phyloP scores from a whole-genome alignment of 805 yeast genomes.

The Blastobotrys parvus region DNA sequence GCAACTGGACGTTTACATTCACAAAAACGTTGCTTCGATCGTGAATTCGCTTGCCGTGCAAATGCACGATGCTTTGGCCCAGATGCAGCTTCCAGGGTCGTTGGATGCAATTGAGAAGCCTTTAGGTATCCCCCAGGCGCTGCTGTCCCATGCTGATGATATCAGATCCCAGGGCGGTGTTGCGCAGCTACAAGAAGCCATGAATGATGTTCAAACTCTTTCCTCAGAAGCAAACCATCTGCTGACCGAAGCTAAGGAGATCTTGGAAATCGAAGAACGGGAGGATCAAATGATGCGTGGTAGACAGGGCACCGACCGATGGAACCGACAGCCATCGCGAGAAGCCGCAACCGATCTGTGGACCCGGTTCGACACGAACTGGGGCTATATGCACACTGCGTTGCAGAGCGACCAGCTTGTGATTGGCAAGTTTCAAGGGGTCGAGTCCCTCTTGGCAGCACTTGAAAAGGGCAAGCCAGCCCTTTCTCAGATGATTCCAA shows the following conservation, averaged over 20 bases:
- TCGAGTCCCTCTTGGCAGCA: constrained; percentile 39
- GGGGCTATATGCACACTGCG: constrained; percentile 48
- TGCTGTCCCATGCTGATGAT: constrained; percentile 48
- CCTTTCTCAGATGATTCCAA: constrained; percentile 26
- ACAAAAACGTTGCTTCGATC: constrained; percentile 32
- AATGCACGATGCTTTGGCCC: constrained; percentile 29
- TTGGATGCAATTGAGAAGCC: constrained; percentile 52
- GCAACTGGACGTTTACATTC: constrained; percentile 48
- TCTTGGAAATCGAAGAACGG: constrained; percentile 41
- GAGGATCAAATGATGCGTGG: constrained; percentile 48
- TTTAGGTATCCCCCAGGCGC: constrained; percentile 48
- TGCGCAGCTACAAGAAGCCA: constrained; percentile 29
- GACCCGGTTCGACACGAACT: constrained; percentile 37
- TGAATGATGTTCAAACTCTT: constrained; percentile 37
- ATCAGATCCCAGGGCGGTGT: constrained; percentile 48
- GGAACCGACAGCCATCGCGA: constrained; percentile 45
- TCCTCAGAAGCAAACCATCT: constrained; percentile 35
- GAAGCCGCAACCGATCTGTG: constrained; percentile 36
- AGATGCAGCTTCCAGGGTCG: constrained; percentile 49
- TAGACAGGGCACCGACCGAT: constrained; percentile 44
- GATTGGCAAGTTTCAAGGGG: constrained; percentile 36
- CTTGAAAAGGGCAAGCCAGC: constrained; percentile 32
- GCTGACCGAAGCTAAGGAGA: constrained; percentile 38
- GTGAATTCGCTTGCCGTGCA: constrained; percentile 20
- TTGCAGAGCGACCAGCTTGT: constrained; percentile 52